Percentiles rank a stretch among this genome's conserved stretches.
phyloP scores from a whole-genome alignment of 2,329 filamentous ascomycete species.

The Alternaria conjuncta region DNA sequence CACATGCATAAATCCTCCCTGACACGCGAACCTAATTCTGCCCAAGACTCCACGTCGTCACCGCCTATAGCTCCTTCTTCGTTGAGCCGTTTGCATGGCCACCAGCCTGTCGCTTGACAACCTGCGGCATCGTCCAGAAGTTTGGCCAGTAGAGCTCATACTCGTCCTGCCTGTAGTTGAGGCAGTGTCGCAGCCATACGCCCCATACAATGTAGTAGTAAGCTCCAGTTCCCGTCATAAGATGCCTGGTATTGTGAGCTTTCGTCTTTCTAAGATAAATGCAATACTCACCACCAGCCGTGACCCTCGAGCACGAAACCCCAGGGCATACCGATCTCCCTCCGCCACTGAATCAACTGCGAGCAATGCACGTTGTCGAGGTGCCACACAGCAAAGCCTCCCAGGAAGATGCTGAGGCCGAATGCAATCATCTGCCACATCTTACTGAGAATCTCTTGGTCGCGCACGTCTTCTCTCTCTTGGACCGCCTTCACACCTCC shows the following conservation, averaged over 20 bases:
- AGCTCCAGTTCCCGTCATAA: conserved; percentile 81
- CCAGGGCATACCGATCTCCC: conserved; percentile 77
- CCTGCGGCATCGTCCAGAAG: conserved; percentile 60
- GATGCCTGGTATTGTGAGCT: conserved; percentile 61
- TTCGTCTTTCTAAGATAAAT: background rate
- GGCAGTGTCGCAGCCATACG: conserved; percentile 78
- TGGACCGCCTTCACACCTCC: conserved; percentile 46
- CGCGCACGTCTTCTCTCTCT: conserved; percentile 60
- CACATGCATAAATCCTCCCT: background rate
- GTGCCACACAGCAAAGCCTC: conserved; percentile 78
- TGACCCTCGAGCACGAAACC: conserved; percentile 76
- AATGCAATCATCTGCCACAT: conserved; percentile 79
- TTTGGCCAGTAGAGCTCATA: conserved; percentile 75
- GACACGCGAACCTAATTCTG: background rate
- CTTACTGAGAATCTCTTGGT: conserved; percentile 63
- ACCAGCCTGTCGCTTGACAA: conserved; percentile 48
- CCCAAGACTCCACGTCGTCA: background rate
- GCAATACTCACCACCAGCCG: conserved; percentile 68
- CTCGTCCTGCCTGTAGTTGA: conserved; percentile 75
- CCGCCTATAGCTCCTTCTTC: conserved; percentile 42
- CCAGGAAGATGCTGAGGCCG: conserved; percentile 74
- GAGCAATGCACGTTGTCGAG: conserved; percentile 80
- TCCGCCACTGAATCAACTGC: conserved; percentile 69
- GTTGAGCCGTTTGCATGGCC: conserved; percentile 24
- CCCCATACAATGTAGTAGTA: conserved; percentile 88